These are phyloP conservation scores for Grigorovia yakushimaensis DNA, from an alignment of 805 yeast genomes.

Conservation along the genomic window DNA sequence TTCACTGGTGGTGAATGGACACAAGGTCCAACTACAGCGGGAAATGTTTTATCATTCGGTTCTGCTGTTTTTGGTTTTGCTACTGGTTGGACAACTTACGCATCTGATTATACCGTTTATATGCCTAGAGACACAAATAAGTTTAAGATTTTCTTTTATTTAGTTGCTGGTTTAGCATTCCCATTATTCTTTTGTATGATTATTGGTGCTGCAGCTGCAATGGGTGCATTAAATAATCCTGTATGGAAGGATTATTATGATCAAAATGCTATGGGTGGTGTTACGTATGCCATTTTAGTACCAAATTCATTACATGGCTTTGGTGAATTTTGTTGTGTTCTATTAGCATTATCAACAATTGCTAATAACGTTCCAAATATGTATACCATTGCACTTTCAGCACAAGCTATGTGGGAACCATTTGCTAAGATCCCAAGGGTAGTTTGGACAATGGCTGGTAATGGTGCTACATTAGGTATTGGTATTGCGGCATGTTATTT, in stretches of 20 bases:
- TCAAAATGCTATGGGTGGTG: conserved; percentile 62
- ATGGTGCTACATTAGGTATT: conserved; percentile 67
- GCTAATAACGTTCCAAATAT: conserved; percentile 88
- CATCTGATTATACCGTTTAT: conserved; percentile 86
- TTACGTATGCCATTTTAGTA: conserved; percentile 68
- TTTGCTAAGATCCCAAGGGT: conserved; percentile 71
- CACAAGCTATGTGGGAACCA: conserved; percentile 72
- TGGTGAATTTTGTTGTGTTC: conserved; percentile 79
- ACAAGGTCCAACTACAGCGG: conserved; percentile 62
- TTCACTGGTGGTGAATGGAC: conserved; percentile 44
- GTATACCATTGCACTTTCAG: conserved; percentile 80
- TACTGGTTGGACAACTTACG: conserved; percentile 91
- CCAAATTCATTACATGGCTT: conserved; percentile 73
- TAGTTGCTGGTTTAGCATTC: conserved; percentile 49
- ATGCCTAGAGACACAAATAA: conserved; percentile 58
- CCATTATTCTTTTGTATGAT: conserved; percentile 66
- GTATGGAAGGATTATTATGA: conserved; percentile 42
- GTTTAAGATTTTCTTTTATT: conserved; percentile 49
- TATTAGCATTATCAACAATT: conserved; percentile 75
- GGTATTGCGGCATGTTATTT: conserved; percentile 79
- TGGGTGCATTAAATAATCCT: conserved; percentile 44
- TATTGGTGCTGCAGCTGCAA: conserved; percentile 78
- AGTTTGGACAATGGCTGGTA: conserved; percentile 69
- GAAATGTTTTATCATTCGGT: conserved; percentile 68
- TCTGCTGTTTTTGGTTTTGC: conserved; percentile 80